Evolutionary conservation across 2,329 filamentous ascomycete genomes (phyloP).

Genomic region (Chaetothyriales sp.): DNA sequence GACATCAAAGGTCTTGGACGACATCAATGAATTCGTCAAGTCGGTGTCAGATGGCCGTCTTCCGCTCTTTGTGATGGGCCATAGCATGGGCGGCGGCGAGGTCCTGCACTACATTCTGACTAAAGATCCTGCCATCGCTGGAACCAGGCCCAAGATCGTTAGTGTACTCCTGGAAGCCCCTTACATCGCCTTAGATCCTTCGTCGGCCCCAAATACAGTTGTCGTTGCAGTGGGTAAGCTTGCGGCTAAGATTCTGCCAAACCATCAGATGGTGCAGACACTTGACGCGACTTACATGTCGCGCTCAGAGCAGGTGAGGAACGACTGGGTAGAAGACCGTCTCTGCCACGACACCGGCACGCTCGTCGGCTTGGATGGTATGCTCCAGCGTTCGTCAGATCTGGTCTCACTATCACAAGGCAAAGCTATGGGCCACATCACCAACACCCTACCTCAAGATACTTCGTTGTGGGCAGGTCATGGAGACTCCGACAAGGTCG

Average conservation of each 20-base stretch:
- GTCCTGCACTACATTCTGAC: slow-evolving; percentile 46
- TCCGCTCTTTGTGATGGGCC: slow-evolving; percentile 75
- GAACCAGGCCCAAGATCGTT: slow-evolving; percentile 47
- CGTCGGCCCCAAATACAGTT: slow-evolving; percentile 48
- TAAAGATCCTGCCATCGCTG: slow-evolving; percentile 27
- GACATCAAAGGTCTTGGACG: slow-evolving; percentile 57
- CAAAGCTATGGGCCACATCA: slow-evolving; percentile 5
- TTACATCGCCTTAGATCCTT: slow-evolving; percentile 58
- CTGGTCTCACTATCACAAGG: slow-evolving; percentile 41
- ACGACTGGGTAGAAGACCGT: slow-evolving; percentile 49
- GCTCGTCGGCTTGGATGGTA: slow-evolving; percentile 60
- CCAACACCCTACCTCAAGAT: slow-evolving; percentile 18
- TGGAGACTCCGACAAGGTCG: slow-evolving; percentile 60
- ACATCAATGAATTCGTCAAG: slow-evolving; percentile 59
- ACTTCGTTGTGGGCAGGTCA: slow-evolving; percentile 61
- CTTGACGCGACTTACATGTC: slow-evolving; percentile 52
- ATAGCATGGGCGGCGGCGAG: slow-evolving; percentile 82
- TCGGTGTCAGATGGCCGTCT: slow-evolving; percentile 7
- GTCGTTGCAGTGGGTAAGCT: slow-evolving; percentile 55
- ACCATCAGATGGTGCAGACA: slow-evolving; percentile 51
- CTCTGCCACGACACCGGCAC: slow-evolving; percentile 76
- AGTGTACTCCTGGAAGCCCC: slow-evolving; percentile 69
- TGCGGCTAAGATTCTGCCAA: slow-evolving; percentile 53
- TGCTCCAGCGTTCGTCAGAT: slow-evolving; percentile 59
- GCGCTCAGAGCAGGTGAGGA: slow-evolving; percentile 51